Evolutionary conservation across 2,329 filamentous ascomycete genomes (phyloP), one percentile per base, ranked within the genome.

Genomic region (Fusarium chaquense): DNA sequence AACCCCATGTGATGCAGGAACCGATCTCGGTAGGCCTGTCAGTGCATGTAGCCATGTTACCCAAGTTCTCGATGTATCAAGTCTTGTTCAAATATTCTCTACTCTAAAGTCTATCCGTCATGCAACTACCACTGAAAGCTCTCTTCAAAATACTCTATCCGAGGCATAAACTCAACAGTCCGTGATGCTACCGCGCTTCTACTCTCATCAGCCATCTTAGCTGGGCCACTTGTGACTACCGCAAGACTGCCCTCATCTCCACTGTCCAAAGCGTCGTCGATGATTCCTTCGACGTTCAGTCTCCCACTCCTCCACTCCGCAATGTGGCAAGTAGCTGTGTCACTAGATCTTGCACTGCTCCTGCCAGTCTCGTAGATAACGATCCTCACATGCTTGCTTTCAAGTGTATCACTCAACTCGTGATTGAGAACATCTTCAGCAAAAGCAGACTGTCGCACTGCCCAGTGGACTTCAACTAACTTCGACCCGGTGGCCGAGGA

Each of bases 131-230:
- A 65, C 16, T 65, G 60, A 5, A 65, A 65, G 6, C 62, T 65
- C 32, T 65, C 62, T 9, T 65, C 62, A 5, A 65, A 65, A 32
- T 65, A 65, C 12, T 65, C 52, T 10, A 65, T 38, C 5, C 10
- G 20, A 13, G 60, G 30, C 2, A 20, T 9, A 15, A 12, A 47
- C 1, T 15, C 16, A 5, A 32, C 9, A 9, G 38, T 33, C 12
- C 45, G 49, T 10, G 35, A 33, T 13, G 18, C 33, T 5, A 65
- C 60, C 8, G 32, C 60, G 6, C 16, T 1, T 6, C 62, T 50
- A 16, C 60, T 65, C 11, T 65, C 60, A 28, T 65, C 60, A 2
- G 62, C 62, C 62, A 65, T 65, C 15, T 24, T 65, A 16, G 33
- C 52, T 1, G 52, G 62, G 3, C 62, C 62, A n/a, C 62, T 65